Base-by-base conservation (phyloP, 352 stramenopile genomes). In the Phytophthora tentaculata region DNA sequence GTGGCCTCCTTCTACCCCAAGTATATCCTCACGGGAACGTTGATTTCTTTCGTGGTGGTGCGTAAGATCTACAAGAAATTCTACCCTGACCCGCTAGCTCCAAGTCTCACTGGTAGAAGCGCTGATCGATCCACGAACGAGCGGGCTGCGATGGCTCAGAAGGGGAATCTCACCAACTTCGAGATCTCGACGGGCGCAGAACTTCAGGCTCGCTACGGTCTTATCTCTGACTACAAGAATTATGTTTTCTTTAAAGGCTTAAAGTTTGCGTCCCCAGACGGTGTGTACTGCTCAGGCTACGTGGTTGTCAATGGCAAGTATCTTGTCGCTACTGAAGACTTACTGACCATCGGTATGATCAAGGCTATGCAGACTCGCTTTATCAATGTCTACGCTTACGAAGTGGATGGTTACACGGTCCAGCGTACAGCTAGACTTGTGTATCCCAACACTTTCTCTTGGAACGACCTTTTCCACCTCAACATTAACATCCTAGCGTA, bases 191-290 rank as follows among this genome's bases (percentile, higher is more conserved):
- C 73, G 1, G 73, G 73, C 17, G 73, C 73, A 13, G 69, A 77
- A 26, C 32, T 80, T 24, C 65, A 73, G 32, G 61, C 71, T 47
- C 65, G 71, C 35, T 71, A 76, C 20, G 79, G 79, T 7, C 49
- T 86, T 7, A 69, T 86, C 29, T 86, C 64, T 0, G 65, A 79
- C 19, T 86, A 79, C 53, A 74, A 79, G 49, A 81, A 83, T 49
- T 81, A 77, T 56, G 62, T 77, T 0, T 78, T 77, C 53, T 80
- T 82, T 43, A 80, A 83, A 37, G 77, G 78, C 5, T 56, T 83
- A 7, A 81, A 83, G 63, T 83, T 79, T 56, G 75, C 75, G 12
- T 79, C 69, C 1, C 64, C 73, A 0, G 76, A 81, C n/a, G 77
- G 74, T 22, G 77, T 83, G 22, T 85, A 78, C 55, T 77, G 71